Evolutionary conservation across 2,329 filamentous ascomycete genomes (phyloP), one percentile per base, ranked within the genome.

Genomic region (Monilinia aucupariae): DNA sequence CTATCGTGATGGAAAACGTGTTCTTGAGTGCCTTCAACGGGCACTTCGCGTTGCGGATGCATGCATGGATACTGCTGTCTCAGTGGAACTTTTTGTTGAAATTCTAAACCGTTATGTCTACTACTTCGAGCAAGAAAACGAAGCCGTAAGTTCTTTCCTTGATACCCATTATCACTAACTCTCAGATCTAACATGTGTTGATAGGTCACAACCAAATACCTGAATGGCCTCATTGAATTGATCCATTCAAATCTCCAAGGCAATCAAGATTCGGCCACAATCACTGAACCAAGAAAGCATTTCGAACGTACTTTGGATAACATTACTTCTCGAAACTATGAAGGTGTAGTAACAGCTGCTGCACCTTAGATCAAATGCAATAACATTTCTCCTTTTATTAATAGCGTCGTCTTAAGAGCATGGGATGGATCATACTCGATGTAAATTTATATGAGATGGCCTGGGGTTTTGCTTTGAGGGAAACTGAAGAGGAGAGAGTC

Each of bases 111-210:
- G 94, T 76, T 99, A 99, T 75, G 92, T 97, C 60, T 99, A 99
- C 77, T 99, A 97, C 79, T 99, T 97, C 78, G 94, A 99, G 76
- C 93, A 99, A 76, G 91, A 96, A 74, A 99, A 99, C 76, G 94
- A 99, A 78, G 92, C 92, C 68, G 94, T 85, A 76, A 77, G 82
- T 76, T 8, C 12, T 48, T 7, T n/a, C 8, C 13, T 13, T 49
- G 4, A 37, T 20, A 60, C 2, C 9, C 10, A 25, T 58, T 55
- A 0, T 68, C 48, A 72, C 48, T 49, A 22, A n/a, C 53, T 30
- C 13, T 15, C 20, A 30, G 6, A 45, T 12, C 37, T 8, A 49
- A 49, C 43, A 43, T 9, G 8, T 34, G 6, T 41, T 8, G 60
- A 37, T 43, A 85, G 83, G 82, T 99, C 47, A 99, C 94, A 6